A percentile compares a stretch with the other conserved stretches of the same genome.
Conservation (phyloP, 352 stramenopile species). For the Thalassiosira tumida region DNA sequence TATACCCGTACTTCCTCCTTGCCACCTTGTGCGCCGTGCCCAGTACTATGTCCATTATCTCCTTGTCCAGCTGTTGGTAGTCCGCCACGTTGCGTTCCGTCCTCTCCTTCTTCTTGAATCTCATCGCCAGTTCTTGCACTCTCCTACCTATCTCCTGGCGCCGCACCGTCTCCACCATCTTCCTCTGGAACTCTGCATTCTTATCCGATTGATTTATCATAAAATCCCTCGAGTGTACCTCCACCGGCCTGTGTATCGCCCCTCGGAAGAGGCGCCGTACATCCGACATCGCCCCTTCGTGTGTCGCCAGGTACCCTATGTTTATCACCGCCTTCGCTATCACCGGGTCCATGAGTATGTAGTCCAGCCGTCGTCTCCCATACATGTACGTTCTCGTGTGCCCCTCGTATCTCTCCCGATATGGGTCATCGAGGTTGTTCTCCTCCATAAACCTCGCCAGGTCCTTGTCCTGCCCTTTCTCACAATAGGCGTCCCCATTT, state of each 20-base stretch:
- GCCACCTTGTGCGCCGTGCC: neutral
- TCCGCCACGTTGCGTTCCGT: neutral
- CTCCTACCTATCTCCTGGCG: neutral
- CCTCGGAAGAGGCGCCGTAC: neutral
- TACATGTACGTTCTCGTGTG: conserved; percentile 2
- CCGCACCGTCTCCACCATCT: neutral
- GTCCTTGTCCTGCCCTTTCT: neutral
- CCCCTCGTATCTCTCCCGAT: neutral
- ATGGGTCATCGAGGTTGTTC: neutral
- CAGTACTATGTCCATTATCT: neutral
- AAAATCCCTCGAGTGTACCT: conserved; percentile 15
- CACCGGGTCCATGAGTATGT: conserved; percentile 17
- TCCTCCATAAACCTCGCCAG: conserved; percentile 2
- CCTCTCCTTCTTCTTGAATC: neutral
- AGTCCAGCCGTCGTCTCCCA: conserved; percentile 14
- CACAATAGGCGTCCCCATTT: conserved; percentile 23
- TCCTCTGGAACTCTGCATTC: neutral
- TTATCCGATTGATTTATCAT: conserved; percentile 32
- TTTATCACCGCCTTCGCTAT: neutral
- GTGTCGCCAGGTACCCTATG: conserved; percentile 20
- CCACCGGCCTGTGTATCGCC: conserved; percentile 11
- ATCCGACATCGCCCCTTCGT: conserved; percentile 21
- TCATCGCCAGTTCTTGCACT: neutral
- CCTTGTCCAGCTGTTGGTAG: conserved; percentile 25
- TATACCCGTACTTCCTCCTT: conserved; percentile 42